Evolutionary conservation across 176 grass and related monocot species (phyloP), one percentile per base, ranked within the genome.

Genomic region (Thalia dealbata): DNA sequence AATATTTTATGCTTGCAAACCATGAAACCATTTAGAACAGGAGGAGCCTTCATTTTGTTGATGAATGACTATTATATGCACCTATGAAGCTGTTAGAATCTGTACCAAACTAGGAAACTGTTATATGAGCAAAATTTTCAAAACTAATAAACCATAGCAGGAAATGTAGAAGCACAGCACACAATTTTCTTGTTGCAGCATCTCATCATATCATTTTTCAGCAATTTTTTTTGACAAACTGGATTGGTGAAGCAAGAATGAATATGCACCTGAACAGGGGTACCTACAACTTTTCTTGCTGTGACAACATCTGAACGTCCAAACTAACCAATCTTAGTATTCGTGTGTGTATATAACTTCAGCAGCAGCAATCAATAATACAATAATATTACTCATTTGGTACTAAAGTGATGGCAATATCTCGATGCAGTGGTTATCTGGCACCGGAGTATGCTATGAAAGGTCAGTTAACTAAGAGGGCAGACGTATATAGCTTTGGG

Each of bases 391-490:
- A 26, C 22, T 72, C 69, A 52, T 72, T 19, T 11, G 24, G 45
- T 72, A 11, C 69, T 50, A 52, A 52, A 72, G 2, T 28, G 10
- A 52, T 72, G 45, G 19, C 7, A 52, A 48, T 28, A 52, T 52
- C 32, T 50, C 52, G 69, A 72, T 72, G 48, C 69, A 72, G 69
- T 15, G 69, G 69, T 50, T 72, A 72, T 52, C 19, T 72, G 25
- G 69, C 69, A 29, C 69, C 69, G 18, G 69, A 72, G 69, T 72
- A 72, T 18, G 69, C 69, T 18, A 27, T 72, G 69, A 23, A 72
- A 16, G 69, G 69, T 8, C 69, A 52, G 14, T 21, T 72, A 72
- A 72, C 69, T 18, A 72, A 72, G 69, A 72, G 51, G 28, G 69
- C 69, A 7, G 69, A 72, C 25, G 15, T 72, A 28, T 72, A 72